These are phyloP conservation scores for Yamadazyma aaseri DNA, from an alignment of 1,139 yeast genomes.

Conservation along the genomic window DNA sequence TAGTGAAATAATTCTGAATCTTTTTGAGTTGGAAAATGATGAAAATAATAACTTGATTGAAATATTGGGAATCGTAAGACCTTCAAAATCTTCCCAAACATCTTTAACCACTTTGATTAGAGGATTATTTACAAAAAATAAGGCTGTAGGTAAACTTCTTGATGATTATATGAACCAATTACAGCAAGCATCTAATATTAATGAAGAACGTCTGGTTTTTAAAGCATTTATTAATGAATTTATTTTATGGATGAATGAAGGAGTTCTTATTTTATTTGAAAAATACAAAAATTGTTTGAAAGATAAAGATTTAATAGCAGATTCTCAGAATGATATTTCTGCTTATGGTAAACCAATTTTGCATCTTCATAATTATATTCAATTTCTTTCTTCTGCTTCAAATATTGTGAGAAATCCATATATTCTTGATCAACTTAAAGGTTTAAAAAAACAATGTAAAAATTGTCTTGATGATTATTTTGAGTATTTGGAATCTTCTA, in stretches of 20 bases:
- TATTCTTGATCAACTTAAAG: constrained; percentile 31
- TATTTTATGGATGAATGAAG: constrained; percentile 39
- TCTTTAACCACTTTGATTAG: constrained; percentile 36
- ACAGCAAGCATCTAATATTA: constrained; percentile 14
- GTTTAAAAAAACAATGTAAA: constrained; percentile 18
- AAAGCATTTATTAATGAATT: constrained; percentile 41
- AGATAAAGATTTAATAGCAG: constrained; percentile 16
- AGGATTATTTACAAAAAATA: constrained; percentile 43
- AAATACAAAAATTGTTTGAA: constrained; percentile 25
- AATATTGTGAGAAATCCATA: constrained; percentile 39
- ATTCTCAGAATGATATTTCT: constrained; percentile 15
- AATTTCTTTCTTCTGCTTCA: constrained; percentile 26
- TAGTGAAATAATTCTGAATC: constrained; percentile 10
- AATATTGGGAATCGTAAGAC: constrained; percentile 35
- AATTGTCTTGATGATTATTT: constrained; percentile 21
- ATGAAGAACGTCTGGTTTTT: constrained; percentile 26
- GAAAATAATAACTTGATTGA: constrained; percentile 35
- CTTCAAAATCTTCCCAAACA: constrained; percentile 26
- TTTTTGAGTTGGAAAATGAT: constrained; percentile 22
- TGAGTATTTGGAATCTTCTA: constrained; percentile 16
- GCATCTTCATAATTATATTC: constrained; percentile 32
- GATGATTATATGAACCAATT: constrained; percentile 18
- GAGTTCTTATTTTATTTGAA: constrained; percentile 30
- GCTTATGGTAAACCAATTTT: constrained; percentile 31
- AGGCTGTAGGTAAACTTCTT: constrained; percentile 27